Evolutionary conservation across 768 basidiomycete genomes (phyloP).

Genomic region (Cystobasidium onofrii): DNA sequence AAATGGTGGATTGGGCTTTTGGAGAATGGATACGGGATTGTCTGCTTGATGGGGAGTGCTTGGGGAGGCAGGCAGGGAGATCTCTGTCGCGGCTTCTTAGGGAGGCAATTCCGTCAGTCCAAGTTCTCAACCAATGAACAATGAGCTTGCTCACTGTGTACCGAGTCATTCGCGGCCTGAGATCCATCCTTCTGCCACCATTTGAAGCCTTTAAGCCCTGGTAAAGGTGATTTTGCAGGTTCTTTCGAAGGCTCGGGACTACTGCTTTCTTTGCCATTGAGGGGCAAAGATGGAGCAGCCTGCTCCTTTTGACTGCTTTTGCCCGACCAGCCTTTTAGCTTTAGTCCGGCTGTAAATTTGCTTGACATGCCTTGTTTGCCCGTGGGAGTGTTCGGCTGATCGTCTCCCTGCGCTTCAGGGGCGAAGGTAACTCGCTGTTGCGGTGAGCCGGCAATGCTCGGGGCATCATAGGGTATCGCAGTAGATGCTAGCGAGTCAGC

Average conservation of each 20-base stretch:
- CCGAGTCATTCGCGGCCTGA: background rate
- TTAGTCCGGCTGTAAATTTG: background rate
- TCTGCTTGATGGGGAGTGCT: background rate
- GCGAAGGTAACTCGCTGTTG: background rate
- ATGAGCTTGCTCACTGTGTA: background rate
- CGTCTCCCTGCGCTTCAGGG: background rate
- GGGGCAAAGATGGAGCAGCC: background rate
- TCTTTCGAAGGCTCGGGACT: background rate
- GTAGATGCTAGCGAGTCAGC: conserved; percentile 2
- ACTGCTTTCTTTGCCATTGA: background rate
- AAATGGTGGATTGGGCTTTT: background rate
- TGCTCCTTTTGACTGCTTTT: background rate
- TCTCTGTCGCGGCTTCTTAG: background rate
- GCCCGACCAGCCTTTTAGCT: conserved; percentile 6
- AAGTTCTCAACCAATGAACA: background rate
- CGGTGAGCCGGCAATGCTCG: background rate
- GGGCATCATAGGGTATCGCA: background rate
- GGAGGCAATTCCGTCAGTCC: background rate
- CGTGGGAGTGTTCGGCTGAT: background rate
- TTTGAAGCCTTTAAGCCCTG: conserved; percentile 10
- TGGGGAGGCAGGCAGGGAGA: conserved; percentile 5
- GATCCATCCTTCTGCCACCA: conserved; percentile 29
- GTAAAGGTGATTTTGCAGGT: background rate
- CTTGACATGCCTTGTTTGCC: background rate
- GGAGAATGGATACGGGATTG: background rate